A percentile compares a stretch with the other conserved stretches of the same genome.
Conservation (phyloP, 2,329 filamentous ascomycete species). For the Myriangium duriaei region DNA sequence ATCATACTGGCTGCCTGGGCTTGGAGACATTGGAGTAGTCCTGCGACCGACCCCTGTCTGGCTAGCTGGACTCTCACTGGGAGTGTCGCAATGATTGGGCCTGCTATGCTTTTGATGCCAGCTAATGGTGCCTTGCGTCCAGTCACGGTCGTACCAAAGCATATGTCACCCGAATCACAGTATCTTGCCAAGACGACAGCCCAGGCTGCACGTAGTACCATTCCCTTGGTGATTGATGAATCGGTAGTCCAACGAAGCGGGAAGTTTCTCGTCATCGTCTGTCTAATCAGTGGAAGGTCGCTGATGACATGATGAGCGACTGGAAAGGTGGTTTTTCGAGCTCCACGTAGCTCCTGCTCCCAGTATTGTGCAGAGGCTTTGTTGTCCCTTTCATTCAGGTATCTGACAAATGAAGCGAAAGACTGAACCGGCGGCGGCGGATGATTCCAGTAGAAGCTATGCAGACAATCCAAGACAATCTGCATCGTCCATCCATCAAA, state of each 20-base stretch:
- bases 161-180: background rate
- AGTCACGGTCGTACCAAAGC: constrained; percentile 1
- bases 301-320: background rate
- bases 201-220: constrained; percentile 1
- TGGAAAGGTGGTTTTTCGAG: background rate
- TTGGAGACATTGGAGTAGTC: background rate
- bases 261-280: background rate
- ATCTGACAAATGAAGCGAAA: background rate
- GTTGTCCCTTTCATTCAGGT: background rate
- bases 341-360: background rate
- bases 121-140: background rate
- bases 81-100: background rate
- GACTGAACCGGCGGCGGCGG: background rate
- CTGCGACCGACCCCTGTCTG: background rate
- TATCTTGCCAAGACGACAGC: background rate
- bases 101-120: background rate
- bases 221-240: background rate
- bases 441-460: background rate
- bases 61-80: background rate
- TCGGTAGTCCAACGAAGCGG: background rate
- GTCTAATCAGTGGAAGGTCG: background rate
- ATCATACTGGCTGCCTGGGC: background rate
- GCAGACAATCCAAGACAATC: background rate
- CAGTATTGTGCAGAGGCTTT: background rate
- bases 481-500: constrained; percentile 3